Conservation (phyloP, 2,329 filamentous ascomycete genomes). For the Mariannaea elegans region DNA sequence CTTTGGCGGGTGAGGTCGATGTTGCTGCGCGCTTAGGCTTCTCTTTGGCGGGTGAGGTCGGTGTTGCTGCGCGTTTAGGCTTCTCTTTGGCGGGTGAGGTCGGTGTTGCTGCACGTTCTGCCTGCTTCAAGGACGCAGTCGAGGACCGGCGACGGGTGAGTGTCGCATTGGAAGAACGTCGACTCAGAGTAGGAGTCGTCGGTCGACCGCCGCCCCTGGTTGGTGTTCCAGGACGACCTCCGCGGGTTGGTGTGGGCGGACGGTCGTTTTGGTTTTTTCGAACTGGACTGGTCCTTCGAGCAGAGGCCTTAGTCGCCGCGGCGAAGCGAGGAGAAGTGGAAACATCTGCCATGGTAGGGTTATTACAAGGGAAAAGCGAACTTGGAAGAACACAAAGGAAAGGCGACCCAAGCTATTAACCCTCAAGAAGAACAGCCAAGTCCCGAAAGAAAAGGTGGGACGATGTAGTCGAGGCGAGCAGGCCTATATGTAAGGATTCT, state of each 20-base stretch:
- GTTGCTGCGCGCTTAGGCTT: not conserved
- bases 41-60: not conserved
- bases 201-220: conserved; percentile 22
- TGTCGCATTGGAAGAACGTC: conserved; percentile 25
- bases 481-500: conserved; percentile 13
- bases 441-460: not conserved
- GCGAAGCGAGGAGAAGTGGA: conserved; percentile 34
- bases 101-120: conserved; percentile 21
- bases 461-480: not conserved
- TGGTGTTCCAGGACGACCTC: conserved; percentile 27
- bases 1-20: not conserved
- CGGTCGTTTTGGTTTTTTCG: conserved; percentile 24
- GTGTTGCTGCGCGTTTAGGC: too few relatives aligned
- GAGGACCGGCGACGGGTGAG: conserved; percentile 25
- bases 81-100: conserved; percentile 8
- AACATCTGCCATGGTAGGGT: conserved; percentile 17
- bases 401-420: not conserved
- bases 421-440: not conserved
- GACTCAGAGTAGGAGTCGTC: conserved; percentile 28
- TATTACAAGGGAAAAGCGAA: not conserved
- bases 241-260: conserved; percentile 27
- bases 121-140: conserved; percentile 25
- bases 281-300: conserved; percentile 30
- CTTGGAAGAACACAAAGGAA: not conserved
- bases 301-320: conserved; percentile 33